phyloP scores from a whole-genome alignment of 2,329 filamentous ascomycete species.

The Whalleya microplaca region DNA sequence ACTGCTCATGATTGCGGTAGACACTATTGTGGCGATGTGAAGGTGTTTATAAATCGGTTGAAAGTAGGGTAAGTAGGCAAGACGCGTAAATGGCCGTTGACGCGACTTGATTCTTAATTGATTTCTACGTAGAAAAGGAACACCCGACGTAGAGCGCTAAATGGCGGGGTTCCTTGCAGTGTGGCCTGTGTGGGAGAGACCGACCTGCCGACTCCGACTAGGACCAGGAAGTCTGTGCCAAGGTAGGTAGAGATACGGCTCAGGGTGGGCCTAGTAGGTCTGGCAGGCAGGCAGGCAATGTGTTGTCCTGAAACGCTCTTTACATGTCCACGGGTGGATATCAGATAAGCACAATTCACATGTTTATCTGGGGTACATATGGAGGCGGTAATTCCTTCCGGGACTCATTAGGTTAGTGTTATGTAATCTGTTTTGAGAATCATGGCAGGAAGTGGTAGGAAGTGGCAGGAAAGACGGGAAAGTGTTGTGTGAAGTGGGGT shows the following conservation, averaged over 20 bases:
- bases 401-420: too few species aligned
- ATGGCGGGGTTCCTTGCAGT: slow-evolving; percentile 3
- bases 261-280: too few species aligned
- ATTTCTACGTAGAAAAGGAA: slow-evolving; percentile 4
- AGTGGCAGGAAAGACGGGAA: slow-evolving; percentile 5
- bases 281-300: too few species aligned
- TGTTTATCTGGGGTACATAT: not conserved
- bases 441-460: slow-evolving; percentile 6
- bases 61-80: not conserved
- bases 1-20: slow-evolving; percentile 21
- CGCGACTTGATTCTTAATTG: slow-evolving; percentile 30
- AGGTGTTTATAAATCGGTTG: not conserved
- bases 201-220: too few species aligned
- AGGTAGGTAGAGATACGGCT: too few species aligned
- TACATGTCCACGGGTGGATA: not conserved
- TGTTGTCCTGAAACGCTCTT: too few species aligned
- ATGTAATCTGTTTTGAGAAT: too few species aligned
- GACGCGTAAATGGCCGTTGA: slow-evolving; percentile 32
- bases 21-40: not conserved
- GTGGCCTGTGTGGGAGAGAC: too few species aligned
- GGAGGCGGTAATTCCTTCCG: too few species aligned
- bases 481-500: slow-evolving; percentile 21
- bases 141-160: not conserved
- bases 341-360: not conserved
- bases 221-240: too few species aligned